Evolutionary conservation across 2,329 filamentous ascomycete species (phyloP), one percentile per base, ranked within the genome.

Genomic region (Xylariaceae sp.): DNA sequence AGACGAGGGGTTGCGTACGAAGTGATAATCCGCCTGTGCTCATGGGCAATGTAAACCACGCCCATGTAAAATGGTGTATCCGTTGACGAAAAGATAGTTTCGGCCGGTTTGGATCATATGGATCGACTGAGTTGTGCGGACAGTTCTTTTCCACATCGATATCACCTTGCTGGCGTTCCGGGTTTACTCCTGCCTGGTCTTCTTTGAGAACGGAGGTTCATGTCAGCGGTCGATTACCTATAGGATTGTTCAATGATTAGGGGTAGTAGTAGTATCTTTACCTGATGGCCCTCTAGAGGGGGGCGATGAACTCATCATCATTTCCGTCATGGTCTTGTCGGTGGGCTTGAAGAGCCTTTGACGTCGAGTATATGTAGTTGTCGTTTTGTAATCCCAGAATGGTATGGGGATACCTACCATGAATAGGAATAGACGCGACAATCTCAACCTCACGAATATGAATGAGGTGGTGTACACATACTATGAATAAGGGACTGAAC

Each of bases 21-120:
- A 86, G 70, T 0, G 86, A 80, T 1, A 91, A 70, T 0, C 86
- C 86, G 35, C 87, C 87, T 0, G 86, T 88, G 47, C 84, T 87
- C 87, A 90, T 90, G 1, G 85, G 85, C 34, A 83, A 74, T 1
- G 86, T 87, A 70, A 85, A 91, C 86, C 86, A 89, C 19, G 83
- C 83, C 85, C 83, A 85, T 0, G 82, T 86, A 65, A 86, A 84
- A 70, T 85, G 81, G 45, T 76, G 71, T 30, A 83, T 68, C 3
- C 80, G 71, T 52, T 76, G 64, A 51, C 72, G 72, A 26, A 80
- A 54, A 3, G 69, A 63, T 1, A 79, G 62, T 50, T 69, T 73
- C 2, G 70, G 72, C 12, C 70, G 69, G 46, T 70, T 67, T 12
- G 67, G 67, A 41, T 68, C 67, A 55, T 67, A 62, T 27, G 64